These are phyloP conservation scores for Babesia gibsoni DNA, from an alignment of 169 alveolate species.

Conservation along the genomic window DNA sequence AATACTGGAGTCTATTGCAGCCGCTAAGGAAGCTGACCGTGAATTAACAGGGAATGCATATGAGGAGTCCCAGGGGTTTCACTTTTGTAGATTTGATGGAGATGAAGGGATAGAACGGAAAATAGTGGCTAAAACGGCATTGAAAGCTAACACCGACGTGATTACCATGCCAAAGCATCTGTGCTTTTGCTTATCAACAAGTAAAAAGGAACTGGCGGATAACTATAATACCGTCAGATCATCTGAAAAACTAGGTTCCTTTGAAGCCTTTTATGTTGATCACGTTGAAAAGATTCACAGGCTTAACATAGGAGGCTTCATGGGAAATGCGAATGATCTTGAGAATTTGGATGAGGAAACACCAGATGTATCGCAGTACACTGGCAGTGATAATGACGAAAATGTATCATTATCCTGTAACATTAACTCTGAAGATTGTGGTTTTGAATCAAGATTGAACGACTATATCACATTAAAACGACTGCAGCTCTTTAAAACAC, in stretches of 20 bases:
- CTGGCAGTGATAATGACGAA: background rate
- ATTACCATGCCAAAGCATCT: constrained; percentile 2
- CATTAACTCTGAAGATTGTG: no score
- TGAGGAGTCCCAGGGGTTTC: background rate
- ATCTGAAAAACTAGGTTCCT: background rate
- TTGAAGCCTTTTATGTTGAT: background rate
- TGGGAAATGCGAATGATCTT: background rate
- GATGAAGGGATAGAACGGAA: constrained; percentile 41
- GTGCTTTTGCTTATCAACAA: constrained; percentile 12
- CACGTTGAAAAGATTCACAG: constrained; percentile 15
- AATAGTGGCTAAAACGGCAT: background rate
- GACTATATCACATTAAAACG: constrained; percentile 10
- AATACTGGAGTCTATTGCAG: constrained; percentile 21
- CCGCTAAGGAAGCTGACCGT: constrained; percentile 35
- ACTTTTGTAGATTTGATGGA: constrained; percentile 36
- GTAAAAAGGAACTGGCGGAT: background rate
- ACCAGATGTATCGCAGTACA: background rate
- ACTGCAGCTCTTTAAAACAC: constrained; percentile 8
- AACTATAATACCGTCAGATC: background rate
- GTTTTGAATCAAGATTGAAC: background rate
- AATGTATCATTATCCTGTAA: no score
- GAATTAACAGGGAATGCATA: constrained; percentile 14
- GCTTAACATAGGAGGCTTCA: constrained; percentile 7
- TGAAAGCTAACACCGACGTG: background rate
- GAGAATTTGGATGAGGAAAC: background rate